Evolutionary conservation across 441 rosid genomes (phyloP), one percentile per base, ranked within the genome.

Genomic region (Omphalea diandra): DNA sequence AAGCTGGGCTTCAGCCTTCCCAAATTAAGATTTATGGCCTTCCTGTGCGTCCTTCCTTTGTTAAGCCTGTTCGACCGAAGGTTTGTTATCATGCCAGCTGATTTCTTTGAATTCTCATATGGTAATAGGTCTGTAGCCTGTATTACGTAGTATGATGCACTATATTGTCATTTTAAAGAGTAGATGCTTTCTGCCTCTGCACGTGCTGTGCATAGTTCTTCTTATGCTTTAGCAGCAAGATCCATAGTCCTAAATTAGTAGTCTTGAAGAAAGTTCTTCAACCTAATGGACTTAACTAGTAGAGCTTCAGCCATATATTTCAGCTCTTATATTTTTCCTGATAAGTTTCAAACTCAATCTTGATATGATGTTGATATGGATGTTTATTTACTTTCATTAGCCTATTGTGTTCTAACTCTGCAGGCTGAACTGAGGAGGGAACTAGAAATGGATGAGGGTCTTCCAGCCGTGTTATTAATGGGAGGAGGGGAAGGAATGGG

Each of bases 401-500:
- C 73, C 57, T 44, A 44, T 57, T 29, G 69, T 54, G 1, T 47
- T 38, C 68, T 33, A 24, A 38, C 33, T 3, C 38, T 70, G n/a
- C 78, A 95, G 99, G 82, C 69, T 49, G 94, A 90, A 35, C 80
- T 95, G 67, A 85, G 92, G 81, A 89, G 85, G 75, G 96, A 90
- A 68, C 84, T 89, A 38, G 93, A 90, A 41, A 89, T 95, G 99
- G 90, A 92, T 72, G 93, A 83, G 81, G 83, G 84, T 75, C 97
- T 95, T 79, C 99, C 99, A 47, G 96, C 98, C 58, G 97, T 90
- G 44, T 78, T 95, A 76, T 80, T 95, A 71, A 95, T 92, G 99
- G 99, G 99, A 17, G 99, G 99, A 82, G 99, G 98, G 69, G 99
- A 95, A 85, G 99, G 99, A 57, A 95, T 95, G 99, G 99, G 98